phyloP scores from a whole-genome alignment of 1,139 yeast species.

The Suhomyces panamericanus region DNA sequence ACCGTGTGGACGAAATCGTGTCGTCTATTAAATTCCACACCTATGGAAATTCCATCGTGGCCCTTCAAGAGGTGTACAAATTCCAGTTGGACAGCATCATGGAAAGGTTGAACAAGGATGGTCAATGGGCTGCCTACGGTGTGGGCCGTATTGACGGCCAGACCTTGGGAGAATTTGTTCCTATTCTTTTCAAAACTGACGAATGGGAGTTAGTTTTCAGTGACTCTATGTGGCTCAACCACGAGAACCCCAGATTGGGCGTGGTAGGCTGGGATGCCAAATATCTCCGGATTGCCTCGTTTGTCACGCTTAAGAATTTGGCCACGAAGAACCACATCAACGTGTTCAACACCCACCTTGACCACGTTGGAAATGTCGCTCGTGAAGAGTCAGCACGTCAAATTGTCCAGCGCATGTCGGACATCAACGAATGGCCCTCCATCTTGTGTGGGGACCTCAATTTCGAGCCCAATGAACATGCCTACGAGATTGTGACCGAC shows the following conservation, averaged over 20 bases:
- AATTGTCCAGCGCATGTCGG: slow-evolving; percentile 40
- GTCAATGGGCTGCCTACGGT: slow-evolving; percentile 37
- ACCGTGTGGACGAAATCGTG: slow-evolving; percentile 26
- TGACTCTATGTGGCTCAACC: slow-evolving; percentile 41
- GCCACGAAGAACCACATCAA: slow-evolving; percentile 33
- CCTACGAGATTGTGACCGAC: slow-evolving; percentile 32
- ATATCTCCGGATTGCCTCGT: slow-evolving; percentile 46
- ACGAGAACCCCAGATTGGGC: slow-evolving; percentile 26
- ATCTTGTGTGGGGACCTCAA: slow-evolving; percentile 34
- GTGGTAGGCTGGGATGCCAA: slow-evolving; percentile 58
- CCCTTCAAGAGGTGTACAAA: slow-evolving; percentile 39
- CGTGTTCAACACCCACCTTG: slow-evolving; percentile 58
- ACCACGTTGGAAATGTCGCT: slow-evolving; percentile 50
- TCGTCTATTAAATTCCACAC: slow-evolving; percentile 33
- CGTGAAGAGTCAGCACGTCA: slow-evolving; percentile 48
- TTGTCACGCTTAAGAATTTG: slow-evolving; percentile 39
- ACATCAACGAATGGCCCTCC: slow-evolving; percentile 43
- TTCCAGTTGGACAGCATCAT: slow-evolving; percentile 36
- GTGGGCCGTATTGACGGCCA: slow-evolving; percentile 38
- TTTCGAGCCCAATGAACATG: slow-evolving; percentile 17
- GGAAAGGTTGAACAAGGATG: slow-evolving; percentile 28
- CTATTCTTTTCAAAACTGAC: slow-evolving; percentile 27
- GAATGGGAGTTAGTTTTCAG: slow-evolving; percentile 36
- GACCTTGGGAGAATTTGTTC: slow-evolving; percentile 37
- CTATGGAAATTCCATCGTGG: slow-evolving; percentile 27